phyloP scores from a whole-genome alignment of 2,329 filamentous ascomycete genomes.

The Colletotrichum higginsianum region DNA sequence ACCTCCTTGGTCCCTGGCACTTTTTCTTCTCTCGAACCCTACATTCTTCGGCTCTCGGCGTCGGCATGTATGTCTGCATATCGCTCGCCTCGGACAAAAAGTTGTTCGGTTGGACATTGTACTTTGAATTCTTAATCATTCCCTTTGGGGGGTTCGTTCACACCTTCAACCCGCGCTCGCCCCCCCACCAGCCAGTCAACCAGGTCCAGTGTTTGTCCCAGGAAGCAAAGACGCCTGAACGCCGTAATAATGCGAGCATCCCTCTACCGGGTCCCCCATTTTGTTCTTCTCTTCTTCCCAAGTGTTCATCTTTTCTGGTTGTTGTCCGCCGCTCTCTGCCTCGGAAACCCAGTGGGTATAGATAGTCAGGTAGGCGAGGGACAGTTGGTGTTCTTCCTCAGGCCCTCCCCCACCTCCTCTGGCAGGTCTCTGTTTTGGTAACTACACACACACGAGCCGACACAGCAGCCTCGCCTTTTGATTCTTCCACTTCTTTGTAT shows the following conservation, averaged over 20 bases:
- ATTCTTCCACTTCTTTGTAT: background rate
- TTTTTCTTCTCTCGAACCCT: background rate
- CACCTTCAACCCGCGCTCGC: conserved; percentile 36
- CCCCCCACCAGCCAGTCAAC: conserved; percentile 26
- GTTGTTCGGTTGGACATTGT: conserved; percentile 27
- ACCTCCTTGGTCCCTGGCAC: background rate
- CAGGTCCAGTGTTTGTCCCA: conserved; percentile 43
- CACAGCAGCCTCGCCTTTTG: conserved; percentile 32
- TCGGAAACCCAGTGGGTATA: conserved; percentile 29
- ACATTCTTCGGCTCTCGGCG: background rate
- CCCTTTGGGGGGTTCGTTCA: conserved; percentile 28
- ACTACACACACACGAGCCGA: conserved; percentile 6
- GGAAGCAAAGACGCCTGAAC: conserved; percentile 43
- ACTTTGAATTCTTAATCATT: conserved; percentile 42
- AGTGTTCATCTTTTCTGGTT: conserved; percentile 5
- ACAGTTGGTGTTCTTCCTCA: conserved; percentile 1
- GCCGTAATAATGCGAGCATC: conserved; percentile 43
- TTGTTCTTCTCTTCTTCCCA: conserved; percentile 19
- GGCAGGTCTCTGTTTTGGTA: conserved; percentile 16
- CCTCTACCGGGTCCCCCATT: conserved; percentile 31
- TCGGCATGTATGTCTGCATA: background rate
- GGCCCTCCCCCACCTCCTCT: background rate
- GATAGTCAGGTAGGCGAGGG: conserved; percentile 31
- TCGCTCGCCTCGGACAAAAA: background rate
- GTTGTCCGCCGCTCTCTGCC: conserved; percentile 15